phyloP scores from a whole-genome alignment of 1,284 basidiomycete genomes.

The Psilocybe mexicana region DNA sequence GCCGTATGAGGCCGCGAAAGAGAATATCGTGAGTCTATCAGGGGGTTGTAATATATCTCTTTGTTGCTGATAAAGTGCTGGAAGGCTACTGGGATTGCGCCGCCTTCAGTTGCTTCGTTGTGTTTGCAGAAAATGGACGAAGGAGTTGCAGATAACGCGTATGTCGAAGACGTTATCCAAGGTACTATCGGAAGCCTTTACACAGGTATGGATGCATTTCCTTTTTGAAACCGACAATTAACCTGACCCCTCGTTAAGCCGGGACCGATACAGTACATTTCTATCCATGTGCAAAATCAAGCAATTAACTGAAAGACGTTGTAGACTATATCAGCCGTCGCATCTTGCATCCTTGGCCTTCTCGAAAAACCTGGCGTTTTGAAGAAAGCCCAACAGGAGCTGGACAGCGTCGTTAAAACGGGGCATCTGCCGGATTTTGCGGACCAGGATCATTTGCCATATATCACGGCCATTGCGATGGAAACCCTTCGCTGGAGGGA shows the following conservation, averaged over 20 bases:
- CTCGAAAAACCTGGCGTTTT: slow-evolving; percentile 35
- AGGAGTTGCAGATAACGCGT: slow-evolving; percentile 6
- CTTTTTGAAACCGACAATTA: background rate
- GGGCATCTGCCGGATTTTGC: slow-evolving; percentile 2
- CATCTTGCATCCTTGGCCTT: slow-evolving; percentile 33
- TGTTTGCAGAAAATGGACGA: slow-evolving; percentile 2
- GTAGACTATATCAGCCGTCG: slow-evolving; percentile 25
- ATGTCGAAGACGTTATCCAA: slow-evolving; percentile 19
- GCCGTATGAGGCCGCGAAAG: slow-evolving; percentile 18
- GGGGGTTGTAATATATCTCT: background rate
- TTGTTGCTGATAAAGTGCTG: background rate
- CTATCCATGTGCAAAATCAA: background rate
- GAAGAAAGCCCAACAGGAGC: slow-evolving; percentile 20
- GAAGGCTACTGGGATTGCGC: slow-evolving; percentile 12
- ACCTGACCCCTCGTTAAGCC: background rate
- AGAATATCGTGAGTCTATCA: slow-evolving; percentile 13
- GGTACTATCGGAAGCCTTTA: slow-evolving; percentile 20
- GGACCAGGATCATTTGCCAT: background rate
- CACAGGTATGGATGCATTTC: slow-evolving; percentile 14
- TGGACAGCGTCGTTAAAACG: background rate
- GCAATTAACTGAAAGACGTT: background rate
- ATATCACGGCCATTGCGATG: slow-evolving; percentile 29
- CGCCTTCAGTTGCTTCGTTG: slow-evolving; percentile 9
- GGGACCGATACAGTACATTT: background rate
- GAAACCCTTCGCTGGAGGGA: slow-evolving; percentile 39